Base-by-base conservation (phyloP, 331 rosid genomes). In the Prunus yedoensis region DNA sequence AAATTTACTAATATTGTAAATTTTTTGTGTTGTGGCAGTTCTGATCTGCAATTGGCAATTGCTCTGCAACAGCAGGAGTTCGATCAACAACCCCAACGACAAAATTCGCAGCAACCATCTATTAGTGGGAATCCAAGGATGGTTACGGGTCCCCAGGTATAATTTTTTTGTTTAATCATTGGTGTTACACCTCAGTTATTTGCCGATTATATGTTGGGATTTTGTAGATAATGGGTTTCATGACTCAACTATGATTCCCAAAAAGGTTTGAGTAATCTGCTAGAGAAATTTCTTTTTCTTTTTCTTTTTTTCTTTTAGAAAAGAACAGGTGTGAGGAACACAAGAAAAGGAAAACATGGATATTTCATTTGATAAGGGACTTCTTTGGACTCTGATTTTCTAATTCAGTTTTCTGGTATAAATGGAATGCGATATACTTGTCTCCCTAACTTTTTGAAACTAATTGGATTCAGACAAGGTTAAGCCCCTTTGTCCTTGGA, bases 1-100 rank as follows among this genome's bases (percentile, higher is more conserved):
- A 46, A 12, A 54, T 12, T 45, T 27, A 23, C 53, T 51, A 49
- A 56, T 38, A 20, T 8, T 45, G 51, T 53, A 64, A 14, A 32
- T 51, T 73, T n/a, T n/a, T 75, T 62, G 66, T 70, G 66, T 63
- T 82, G 73, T 84, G 75, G 74, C 97, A 96, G 99, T 76, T 75
- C 96, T 80, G 99, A 96, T 85, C 87, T 96, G 81, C 97, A 91
- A 87, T 76, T 96, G 82, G 99, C 99, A 64, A 89, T 92, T 76
- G 94, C 97, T 67, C 90, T 96, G 83, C 99, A 96, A 85, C 99
- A 96, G 71, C 96, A 92, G 76, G 99, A 96, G 88, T 92, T 92
- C 73, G 99, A 89, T 62, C 98, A 95, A 77, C 97, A 83, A 62
- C 87, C 90, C 16, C 91, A 81, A 69, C 97, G 87, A 35, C 93